Percentiles rank a stretch among this genome's conserved stretches.
These are phyloP conservation scores for Diplocarpon mali DNA, from an alignment of 2,329 filamentous ascomycete species.

Conservation along the genomic window DNA sequence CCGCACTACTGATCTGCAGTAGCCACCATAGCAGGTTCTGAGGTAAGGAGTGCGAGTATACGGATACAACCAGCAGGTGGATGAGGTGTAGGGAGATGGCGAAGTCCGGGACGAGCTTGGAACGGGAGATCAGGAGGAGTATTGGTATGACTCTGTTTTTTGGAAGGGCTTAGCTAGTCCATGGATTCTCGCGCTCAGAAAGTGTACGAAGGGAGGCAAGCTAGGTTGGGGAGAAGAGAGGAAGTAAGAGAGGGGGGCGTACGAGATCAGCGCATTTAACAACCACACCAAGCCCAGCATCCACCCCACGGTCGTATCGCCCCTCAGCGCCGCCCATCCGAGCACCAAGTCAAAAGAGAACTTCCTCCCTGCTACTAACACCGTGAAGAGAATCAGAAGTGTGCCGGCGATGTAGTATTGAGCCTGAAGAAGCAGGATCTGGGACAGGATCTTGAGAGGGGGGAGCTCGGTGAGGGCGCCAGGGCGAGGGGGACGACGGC, in stretches of 20 bases:
- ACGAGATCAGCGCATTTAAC: constrained; percentile 54
- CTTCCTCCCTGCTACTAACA: constrained; percentile 50
- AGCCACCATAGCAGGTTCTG: constrained; percentile 80
- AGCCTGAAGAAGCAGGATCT: constrained; percentile 53
- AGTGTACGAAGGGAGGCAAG: neutral
- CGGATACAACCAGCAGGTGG: constrained; percentile 63
- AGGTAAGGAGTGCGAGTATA: constrained; percentile 71
- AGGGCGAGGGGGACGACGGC: constrained; percentile 50
- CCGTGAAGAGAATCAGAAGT: constrained; percentile 55
- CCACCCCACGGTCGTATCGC: constrained; percentile 61
- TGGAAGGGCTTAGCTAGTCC: neutral
- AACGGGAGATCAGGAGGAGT: constrained; percentile 72
- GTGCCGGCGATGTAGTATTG: constrained; percentile 53
- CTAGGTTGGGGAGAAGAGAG: neutral
- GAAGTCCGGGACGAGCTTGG: constrained; percentile 92
- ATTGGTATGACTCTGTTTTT: constrained; percentile 64
- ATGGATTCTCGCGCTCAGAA: neutral
- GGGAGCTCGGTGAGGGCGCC: constrained; percentile 56
- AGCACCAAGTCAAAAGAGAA: constrained; percentile 49
- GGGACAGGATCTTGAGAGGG: constrained; percentile 53
- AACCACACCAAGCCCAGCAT: constrained; percentile 58
- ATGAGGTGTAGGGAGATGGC: constrained; percentile 79
- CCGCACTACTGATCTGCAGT: constrained; percentile 48
- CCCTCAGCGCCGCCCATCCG: constrained; percentile 51
- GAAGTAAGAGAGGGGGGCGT: constrained; percentile 23